Percentiles rank a stretch among this genome's conserved stretches.
phyloP scores from a whole-genome alignment of 768 basidiomycete species.

The Russula emetica region DNA sequence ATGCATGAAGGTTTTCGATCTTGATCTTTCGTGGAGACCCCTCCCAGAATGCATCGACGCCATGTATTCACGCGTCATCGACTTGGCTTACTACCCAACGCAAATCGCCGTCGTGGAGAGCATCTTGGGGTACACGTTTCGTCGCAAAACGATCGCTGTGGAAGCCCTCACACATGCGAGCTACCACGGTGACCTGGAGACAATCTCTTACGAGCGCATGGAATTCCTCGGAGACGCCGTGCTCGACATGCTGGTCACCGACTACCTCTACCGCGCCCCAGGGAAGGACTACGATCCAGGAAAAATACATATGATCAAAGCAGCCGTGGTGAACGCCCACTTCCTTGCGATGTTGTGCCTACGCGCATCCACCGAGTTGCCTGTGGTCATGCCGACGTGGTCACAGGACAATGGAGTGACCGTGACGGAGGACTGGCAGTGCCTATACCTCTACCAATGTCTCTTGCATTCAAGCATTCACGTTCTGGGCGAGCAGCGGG shows the following conservation, averaged over 20 bases:
- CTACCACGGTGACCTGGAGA: slow-evolving; percentile 54
- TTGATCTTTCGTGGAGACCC: slow-evolving; percentile 57
- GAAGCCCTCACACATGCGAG: slow-evolving; percentile 73
- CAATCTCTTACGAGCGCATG: slow-evolving; percentile 72
- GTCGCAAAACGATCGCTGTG: slow-evolving; percentile 58
- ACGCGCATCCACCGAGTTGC: slow-evolving; percentile 39
- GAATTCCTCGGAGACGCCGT: slow-evolving; percentile 76
- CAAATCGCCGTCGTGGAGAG: slow-evolving; percentile 54
- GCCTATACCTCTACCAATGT: slow-evolving; percentile 60
- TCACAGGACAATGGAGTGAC: slow-evolving; percentile 30
- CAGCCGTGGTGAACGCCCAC: slow-evolving; percentile 68
- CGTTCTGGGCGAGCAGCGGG: slow-evolving; percentile 59
- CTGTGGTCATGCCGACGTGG: slow-evolving; percentile 49
- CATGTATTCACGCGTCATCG: slow-evolving; percentile 39
- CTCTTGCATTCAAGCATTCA: slow-evolving; percentile 61
- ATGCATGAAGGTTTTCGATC: slow-evolving; percentile 53
- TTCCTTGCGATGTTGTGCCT: slow-evolving; percentile 68
- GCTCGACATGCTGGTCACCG: slow-evolving; percentile 71
- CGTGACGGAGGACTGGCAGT: slow-evolving; percentile 41
- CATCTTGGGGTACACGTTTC: slow-evolving; percentile 67
- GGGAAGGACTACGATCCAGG: slow-evolving; percentile 66
- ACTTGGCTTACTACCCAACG: slow-evolving; percentile 43
- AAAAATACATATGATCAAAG: slow-evolving; percentile 62
- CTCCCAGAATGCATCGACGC: slow-evolving; percentile 45
- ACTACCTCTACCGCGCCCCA: slow-evolving; percentile 60